These are phyloP conservation scores for Starmerella sp. DNA, from an alignment of 805 yeast genomes.

Conservation along the genomic window DNA sequence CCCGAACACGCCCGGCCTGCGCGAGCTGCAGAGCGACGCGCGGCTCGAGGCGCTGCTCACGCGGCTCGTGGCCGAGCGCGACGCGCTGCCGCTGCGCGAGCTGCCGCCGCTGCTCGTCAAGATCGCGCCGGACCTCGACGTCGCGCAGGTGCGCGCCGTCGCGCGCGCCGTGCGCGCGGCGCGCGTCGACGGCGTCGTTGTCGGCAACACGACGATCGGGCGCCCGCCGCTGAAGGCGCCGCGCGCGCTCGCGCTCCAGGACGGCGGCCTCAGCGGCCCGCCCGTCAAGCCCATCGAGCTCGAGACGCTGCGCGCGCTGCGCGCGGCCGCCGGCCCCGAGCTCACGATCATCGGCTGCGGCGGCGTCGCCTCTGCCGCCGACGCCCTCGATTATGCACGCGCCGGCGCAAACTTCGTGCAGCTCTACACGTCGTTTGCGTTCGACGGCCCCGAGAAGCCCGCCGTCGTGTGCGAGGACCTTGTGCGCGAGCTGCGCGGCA, in stretches of 20 bases:
- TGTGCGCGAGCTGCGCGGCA: conserved; percentile 57
- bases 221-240: conserved; percentile 60
- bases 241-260: conserved; percentile 31
- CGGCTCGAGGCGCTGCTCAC: conserved; percentile 58
- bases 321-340: conserved; percentile 64
- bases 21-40: conserved; percentile 70
- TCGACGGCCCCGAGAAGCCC: conserved; percentile 81
- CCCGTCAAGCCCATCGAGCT: conserved; percentile 76
- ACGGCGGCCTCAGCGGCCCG: conserved; percentile 85
- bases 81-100: conserved; percentile 37
- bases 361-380: conserved; percentile 78
- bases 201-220: conserved; percentile 83
- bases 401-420: conserved; percentile 91
- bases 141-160: conserved; percentile 67
- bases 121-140: conserved; percentile 85
- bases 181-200: conserved; percentile 79
- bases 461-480: conserved; percentile 50
- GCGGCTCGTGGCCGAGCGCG: conserved; percentile 60
- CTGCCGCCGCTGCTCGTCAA: conserved; percentile 78
- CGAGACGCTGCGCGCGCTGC: conserved; percentile 55
- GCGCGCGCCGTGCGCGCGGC: conserved; percentile 69
- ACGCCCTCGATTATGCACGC: conserved; percentile 79
- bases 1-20: conserved; percentile 91
- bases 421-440: conserved; percentile 81
- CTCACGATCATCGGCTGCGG: conserved; percentile 87